Base-by-base conservation (phyloP, 345 rosid species). In the Hibiscus syriacus region DNA sequence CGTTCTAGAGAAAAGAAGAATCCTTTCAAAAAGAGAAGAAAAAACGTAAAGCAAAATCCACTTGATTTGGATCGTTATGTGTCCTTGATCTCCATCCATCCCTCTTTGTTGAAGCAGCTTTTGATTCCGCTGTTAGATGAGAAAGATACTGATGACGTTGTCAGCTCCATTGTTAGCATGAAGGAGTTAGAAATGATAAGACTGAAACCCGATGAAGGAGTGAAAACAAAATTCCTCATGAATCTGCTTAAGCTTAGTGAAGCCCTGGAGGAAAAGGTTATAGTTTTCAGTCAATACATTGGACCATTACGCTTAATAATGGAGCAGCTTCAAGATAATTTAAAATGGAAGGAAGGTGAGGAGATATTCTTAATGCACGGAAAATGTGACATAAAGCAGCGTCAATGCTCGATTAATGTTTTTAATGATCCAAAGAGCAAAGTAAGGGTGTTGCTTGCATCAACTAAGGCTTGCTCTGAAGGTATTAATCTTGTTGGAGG, bases 401-500 rank as follows among this genome's bases (percentile, higher is more conserved):
- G 96, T 16, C 93, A 85, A 54, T 38, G 45, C 9, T 26, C 74
- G 49, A 87, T 93, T 16, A 77, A 75, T 4, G 19, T 66, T 45
- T 90, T 93, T 67, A 90, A 90, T 52, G 67, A 85, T 46, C 79
- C 81, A 2, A 64, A 23, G 8, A 87, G 82, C 50, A 72, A 79
- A 50, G 65, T 84, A 12, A 87, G 79, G 77, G 89, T 93, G 59
- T 36, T 93, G 76, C 84, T 90, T 54, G 96, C 97, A 46, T 87
- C 97, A 6, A 87, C 75, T 23, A 83, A 52, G 75, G 90, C 97
- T 3, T 90, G 96, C 73, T 83, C 81, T 0, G 96, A 87, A 67
- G 94, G 97, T 7, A 90, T 90, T 30, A 84, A 74, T 74, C 89
- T 93, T 2, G 81, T 87, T 2, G 97, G 96, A 1, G 96, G 92